These are phyloP conservation scores for Boletus subluridellus DNA, from an alignment of 1,284 basidiomycete species.

Conservation along the genomic window DNA sequence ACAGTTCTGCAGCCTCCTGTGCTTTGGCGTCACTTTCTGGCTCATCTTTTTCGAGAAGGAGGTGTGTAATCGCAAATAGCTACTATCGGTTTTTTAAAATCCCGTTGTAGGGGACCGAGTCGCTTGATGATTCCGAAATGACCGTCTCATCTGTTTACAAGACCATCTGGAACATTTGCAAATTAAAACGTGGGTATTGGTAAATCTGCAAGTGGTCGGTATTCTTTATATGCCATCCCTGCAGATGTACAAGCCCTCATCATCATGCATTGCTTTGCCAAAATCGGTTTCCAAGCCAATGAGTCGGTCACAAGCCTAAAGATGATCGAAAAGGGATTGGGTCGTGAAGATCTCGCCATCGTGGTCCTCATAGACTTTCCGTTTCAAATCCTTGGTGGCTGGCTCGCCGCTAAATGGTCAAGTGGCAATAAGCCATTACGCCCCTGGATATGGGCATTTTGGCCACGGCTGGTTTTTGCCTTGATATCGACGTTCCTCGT, in stretches of 20 bases:
- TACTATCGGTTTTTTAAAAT: slow-evolving; percentile 12
- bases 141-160: slow-evolving; percentile 89
- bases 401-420: slow-evolving; percentile 94
- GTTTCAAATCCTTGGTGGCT: slow-evolving; percentile 94
- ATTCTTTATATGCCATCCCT: background rate
- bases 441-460: slow-evolving; percentile 91
- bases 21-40: slow-evolving; percentile 83
- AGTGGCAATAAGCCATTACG: slow-evolving; percentile 70
- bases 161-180: slow-evolving; percentile 92
- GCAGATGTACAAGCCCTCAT: slow-evolving; percentile 90
- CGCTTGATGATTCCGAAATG: slow-evolving; percentile 77
- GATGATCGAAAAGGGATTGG: slow-evolving; percentile 94
- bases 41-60: slow-evolving; percentile 88
- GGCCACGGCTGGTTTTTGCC: slow-evolving; percentile 78
- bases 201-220: background rate
- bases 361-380: slow-evolving; percentile 97
- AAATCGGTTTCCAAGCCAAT: slow-evolving; percentile 94
- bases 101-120: slow-evolving; percentile 62
- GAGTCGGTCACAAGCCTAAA: slow-evolving; percentile 93
- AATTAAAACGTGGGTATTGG: slow-evolving; percentile 71
- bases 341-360: slow-evolving; percentile 92
- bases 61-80: slow-evolving; percentile 41
- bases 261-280: slow-evolving; percentile 85
- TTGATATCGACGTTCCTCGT: slow-evolving; percentile 78
- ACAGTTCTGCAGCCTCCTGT: slow-evolving; percentile 82